Evolutionary conservation across 2,329 filamentous ascomycete species (phyloP), one percentile per base, ranked within the genome.

Genomic region (Paraconiothyrium brasiliense): DNA sequence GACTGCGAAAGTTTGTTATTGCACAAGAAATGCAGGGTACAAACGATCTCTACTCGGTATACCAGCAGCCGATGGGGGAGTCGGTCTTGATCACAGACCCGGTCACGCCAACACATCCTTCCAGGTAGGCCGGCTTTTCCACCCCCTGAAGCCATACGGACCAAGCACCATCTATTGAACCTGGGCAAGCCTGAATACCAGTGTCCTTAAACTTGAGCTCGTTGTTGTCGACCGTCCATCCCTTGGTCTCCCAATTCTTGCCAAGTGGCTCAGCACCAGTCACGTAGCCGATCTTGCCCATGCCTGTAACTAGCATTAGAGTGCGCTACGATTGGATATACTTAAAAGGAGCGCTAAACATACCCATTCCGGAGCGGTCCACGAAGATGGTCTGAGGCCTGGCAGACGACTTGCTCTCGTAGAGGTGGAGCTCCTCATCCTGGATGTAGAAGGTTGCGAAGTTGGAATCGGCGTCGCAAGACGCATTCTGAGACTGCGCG

Each of bases 291-390:
- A 88, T 69, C 24, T 79, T 76, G 54, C 87, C 87, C 62, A 55
- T 58, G 20, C 57, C 60, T 51, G 10, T 35, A 20, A 16, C 22
- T 22, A 30, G 66, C 85, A 84, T 27, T 24, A 24, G 50, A 4
- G 9, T 48, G 37, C 37, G 13, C 5, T 37, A 32, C 16, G 30
- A 46, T 3, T 13, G 37, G 5, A 27, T 8, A 57, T 16, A 14
- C 24, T 16, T n/a, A 34, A 8, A n/a, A 22, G 50, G 20, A 51
- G 22, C 46, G 32, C n/a, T 24, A 13, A 34, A 69, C 81, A 46
- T 82, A 83, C 84, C 86, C 85, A 87, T 87, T 69, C 85, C 86
- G 49, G 84, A 86, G 48, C 84, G 83, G 73, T 89, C 86, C 44
- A 83, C 83, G 64, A 71, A 88, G 54, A 85, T 61, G 67, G 83